A percentile compares a stretch with the other conserved stretches of the same genome.
These are phyloP conservation scores for Coniochaeta pulveracea DNA, from an alignment of 2,329 filamentous ascomycete genomes.

Conservation along the genomic window DNA sequence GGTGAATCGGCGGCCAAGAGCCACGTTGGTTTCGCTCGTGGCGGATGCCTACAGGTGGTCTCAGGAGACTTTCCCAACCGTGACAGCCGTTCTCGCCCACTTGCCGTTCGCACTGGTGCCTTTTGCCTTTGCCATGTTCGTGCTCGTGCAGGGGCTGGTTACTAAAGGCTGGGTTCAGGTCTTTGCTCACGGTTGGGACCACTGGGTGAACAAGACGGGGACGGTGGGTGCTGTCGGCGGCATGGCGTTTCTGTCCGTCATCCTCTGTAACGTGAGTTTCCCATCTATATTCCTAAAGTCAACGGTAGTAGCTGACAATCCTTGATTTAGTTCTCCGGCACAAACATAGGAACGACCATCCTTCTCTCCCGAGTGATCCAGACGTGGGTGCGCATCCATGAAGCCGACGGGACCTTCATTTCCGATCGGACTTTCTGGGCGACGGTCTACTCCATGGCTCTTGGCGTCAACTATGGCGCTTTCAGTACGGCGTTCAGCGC, in stretches of 20 bases:
- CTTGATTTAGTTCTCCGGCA: slow-evolving; percentile 55
- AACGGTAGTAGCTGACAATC: background rate
- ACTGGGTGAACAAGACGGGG: slow-evolving; percentile 60
- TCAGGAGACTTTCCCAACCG: slow-evolving; percentile 61
- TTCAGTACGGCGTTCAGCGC: slow-evolving; percentile 65
- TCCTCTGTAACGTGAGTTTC: slow-evolving; percentile 57
- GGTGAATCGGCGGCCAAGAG: background rate
- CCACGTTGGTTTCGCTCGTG: slow-evolving; percentile 41
- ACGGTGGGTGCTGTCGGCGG: slow-evolving; percentile 57
- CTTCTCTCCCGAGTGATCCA: slow-evolving; percentile 61
- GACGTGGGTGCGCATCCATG: slow-evolving; percentile 52
- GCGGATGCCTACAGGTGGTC: slow-evolving; percentile 40
- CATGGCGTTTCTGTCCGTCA: slow-evolving; percentile 61
- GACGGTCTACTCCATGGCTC: slow-evolving; percentile 62
- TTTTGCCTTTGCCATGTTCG: slow-evolving; percentile 64
- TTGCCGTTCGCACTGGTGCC: slow-evolving; percentile 58
- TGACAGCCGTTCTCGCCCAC: slow-evolving; percentile 51
- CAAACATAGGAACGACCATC: slow-evolving; percentile 68
- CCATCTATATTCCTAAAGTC: too few relatives aligned
- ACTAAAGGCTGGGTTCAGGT: slow-evolving; percentile 66
- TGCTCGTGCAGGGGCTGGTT: slow-evolving; percentile 60
- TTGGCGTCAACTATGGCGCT: slow-evolving; percentile 65
- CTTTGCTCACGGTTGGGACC: slow-evolving; percentile 63
- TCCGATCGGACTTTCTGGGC: slow-evolving; percentile 60
- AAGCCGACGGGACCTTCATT: slow-evolving; percentile 32